Evolutionary conservation across 2,329 filamentous ascomycete species (phyloP).

Genomic region (Colletotrichum plurivorum): DNA sequence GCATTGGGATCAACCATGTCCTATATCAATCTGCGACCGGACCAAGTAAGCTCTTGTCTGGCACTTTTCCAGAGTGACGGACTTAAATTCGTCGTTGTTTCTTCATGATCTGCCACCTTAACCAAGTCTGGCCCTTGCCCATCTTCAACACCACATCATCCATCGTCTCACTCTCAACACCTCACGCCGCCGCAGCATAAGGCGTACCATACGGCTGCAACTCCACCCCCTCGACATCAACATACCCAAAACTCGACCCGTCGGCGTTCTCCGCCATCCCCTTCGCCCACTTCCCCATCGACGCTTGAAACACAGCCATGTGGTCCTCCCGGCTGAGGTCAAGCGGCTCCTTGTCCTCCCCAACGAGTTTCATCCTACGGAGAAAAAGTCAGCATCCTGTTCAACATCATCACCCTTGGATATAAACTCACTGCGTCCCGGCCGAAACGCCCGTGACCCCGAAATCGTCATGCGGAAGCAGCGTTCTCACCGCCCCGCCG

Average conservation of each 20-base stretch:
- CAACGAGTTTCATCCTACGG: conserved; percentile 48
- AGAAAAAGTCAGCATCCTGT: conserved; percentile 1
- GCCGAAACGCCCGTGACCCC: conserved; percentile 48
- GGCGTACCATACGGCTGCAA: conserved; percentile 50
- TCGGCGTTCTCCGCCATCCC: conserved; percentile 50
- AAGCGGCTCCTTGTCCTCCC: conserved; percentile 49
- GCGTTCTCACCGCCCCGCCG: conserved; percentile 61
- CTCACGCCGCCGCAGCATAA: conserved; percentile 2
- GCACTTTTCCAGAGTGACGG: no score
- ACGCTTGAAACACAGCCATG: conserved; percentile 46
- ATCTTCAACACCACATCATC: not conserved
- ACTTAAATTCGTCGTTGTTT: no score
- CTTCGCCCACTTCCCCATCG: conserved; percentile 48
- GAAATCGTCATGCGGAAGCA: conserved; percentile 67
- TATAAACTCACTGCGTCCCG: conserved; percentile 49
- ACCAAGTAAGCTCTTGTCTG: no score
- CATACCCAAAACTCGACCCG: conserved; percentile 48
- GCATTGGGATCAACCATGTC: no score
- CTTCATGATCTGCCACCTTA: no score
- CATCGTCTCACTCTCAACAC: not conserved
- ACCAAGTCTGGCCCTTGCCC: no score
- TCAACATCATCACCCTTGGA: not conserved
- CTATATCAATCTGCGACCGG: no score
- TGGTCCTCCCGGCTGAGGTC: conserved; percentile 51
- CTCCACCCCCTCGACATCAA: conserved; percentile 49